Conservation (phyloP, 768 basidiomycete species). For the Russula griseocarnosa region DNA sequence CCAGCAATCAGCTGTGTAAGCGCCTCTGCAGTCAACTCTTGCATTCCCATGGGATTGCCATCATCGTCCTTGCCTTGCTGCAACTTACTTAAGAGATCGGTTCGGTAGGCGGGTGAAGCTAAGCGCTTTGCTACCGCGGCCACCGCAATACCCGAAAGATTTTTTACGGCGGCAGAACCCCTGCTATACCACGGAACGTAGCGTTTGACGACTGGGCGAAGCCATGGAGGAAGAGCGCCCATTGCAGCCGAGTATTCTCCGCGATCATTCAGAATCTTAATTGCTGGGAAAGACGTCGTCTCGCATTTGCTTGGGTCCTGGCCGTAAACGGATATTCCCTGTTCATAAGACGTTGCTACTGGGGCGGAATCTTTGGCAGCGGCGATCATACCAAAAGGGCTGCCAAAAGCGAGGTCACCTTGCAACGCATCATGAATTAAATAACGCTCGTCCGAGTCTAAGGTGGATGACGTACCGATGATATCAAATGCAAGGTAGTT, state of each 20-base stretch:
- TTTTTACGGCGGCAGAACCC: conserved; percentile 34
- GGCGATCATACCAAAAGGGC: conserved; percentile 80
- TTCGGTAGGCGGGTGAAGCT: conserved; percentile 61
- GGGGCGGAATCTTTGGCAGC: conserved; percentile 69
- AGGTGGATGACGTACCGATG: conserved; percentile 46
- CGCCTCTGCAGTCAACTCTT: conserved; percentile 86
- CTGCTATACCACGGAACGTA: conserved; percentile 39
- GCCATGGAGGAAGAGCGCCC: conserved; percentile 40
- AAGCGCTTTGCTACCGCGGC: conserved; percentile 64
- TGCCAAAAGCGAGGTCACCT: conserved; percentile 74
- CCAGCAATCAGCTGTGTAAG: conserved; percentile 84
- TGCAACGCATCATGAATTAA: conserved; percentile 13
- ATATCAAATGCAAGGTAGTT: conserved; percentile 72
- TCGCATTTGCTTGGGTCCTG: conserved; percentile 41
- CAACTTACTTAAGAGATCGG: conserved; percentile 78
- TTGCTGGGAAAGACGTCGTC: conserved; percentile 66
- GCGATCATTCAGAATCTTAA: conserved; percentile 56
- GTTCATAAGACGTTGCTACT: conserved; percentile 53
- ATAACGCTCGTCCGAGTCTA: not conserved
- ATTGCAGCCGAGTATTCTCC: conserved; percentile 43
- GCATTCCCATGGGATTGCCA: conserved; percentile 76
- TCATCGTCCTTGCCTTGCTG: conserved; percentile 71
- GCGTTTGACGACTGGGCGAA: conserved; percentile 34
- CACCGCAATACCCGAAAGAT: conserved; percentile 37
- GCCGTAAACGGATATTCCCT: conserved; percentile 53